These are phyloP conservation scores for Thielaviopsis ethacetica DNA, from an alignment of 2,329 filamentous ascomycete genomes.

Conservation along the genomic window DNA sequence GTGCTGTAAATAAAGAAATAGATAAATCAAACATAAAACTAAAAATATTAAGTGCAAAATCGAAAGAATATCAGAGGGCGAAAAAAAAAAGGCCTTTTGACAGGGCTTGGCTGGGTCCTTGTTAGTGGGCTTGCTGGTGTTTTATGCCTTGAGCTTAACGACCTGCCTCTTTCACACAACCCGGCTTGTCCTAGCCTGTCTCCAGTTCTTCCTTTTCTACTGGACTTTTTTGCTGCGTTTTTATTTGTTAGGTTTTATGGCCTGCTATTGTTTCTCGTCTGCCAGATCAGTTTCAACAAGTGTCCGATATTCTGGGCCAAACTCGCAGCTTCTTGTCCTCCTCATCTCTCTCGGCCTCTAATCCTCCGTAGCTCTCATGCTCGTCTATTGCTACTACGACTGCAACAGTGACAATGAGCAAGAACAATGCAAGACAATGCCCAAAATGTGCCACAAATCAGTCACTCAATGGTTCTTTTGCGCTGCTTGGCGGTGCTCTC, in stretches of 20 bases:
- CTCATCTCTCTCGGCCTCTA: neutral
- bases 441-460: neutral
- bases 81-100: neutral
- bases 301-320: neutral
- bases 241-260: neutral
- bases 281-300: neutral
- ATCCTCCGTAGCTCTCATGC: neutral
- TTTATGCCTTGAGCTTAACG: neutral
- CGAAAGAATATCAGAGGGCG: neutral
- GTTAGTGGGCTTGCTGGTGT: neutral
- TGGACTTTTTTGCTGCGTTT: neutral
- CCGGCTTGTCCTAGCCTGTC: neutral
- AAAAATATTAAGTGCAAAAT: neutral
- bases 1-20: neutral
- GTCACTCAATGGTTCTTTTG: neutral
- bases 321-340: neutral
- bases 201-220: neutral
- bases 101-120: neutral
- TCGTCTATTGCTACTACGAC: neutral
- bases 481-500: neutral
- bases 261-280: neutral
- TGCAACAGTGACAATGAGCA: neutral
- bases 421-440: neutral
- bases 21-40: too few relatives aligned
- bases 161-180: constrained; percentile 1